Evolutionary conservation across 345 rosid species (phyloP).

Genomic region (Eucalyptus erythrocorys): DNA sequence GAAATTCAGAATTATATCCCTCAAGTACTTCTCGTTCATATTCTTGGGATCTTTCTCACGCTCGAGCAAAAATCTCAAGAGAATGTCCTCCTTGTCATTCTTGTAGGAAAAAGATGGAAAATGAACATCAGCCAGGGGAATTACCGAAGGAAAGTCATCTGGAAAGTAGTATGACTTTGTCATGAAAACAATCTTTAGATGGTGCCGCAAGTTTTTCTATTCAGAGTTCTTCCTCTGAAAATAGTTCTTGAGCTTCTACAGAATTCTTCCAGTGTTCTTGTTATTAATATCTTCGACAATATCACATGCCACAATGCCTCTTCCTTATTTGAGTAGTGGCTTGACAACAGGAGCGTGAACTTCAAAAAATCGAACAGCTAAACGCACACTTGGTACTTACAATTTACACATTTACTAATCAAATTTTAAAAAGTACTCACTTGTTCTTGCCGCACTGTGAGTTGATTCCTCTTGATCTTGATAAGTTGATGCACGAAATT

Average conservation of each 20-base stretch:
- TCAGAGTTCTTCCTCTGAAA: neutral
- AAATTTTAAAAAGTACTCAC: conserved; percentile 5
- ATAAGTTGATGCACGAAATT: conserved; percentile 41
- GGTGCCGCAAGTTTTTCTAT: neutral
- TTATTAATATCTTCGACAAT: neutral
- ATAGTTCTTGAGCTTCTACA: neutral
- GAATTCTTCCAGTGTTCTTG: neutral
- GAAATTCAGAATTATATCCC: conserved; percentile 61
- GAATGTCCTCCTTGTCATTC: conserved; percentile 53
- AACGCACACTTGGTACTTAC: too few species aligned
- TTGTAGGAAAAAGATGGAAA: neutral
- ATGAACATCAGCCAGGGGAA: neutral
- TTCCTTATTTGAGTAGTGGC: too few species aligned
- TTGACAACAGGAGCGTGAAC: neutral
- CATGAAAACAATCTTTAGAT: too few species aligned
- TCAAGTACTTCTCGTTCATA: conserved; percentile 53
- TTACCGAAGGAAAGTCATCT: neutral
- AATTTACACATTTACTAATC: neutral
- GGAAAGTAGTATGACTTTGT: neutral
- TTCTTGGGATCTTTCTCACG: conserved; percentile 44
- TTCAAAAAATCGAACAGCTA: too few species aligned
- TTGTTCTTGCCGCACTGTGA: neutral
- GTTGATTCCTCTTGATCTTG: conserved; percentile 26
- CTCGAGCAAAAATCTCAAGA: conserved; percentile 49
- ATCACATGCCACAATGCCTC: too few species aligned